phyloP scores from a whole-genome alignment of 1,284 basidiomycete species.

The Apiotrichum akiyoshidainum region DNA sequence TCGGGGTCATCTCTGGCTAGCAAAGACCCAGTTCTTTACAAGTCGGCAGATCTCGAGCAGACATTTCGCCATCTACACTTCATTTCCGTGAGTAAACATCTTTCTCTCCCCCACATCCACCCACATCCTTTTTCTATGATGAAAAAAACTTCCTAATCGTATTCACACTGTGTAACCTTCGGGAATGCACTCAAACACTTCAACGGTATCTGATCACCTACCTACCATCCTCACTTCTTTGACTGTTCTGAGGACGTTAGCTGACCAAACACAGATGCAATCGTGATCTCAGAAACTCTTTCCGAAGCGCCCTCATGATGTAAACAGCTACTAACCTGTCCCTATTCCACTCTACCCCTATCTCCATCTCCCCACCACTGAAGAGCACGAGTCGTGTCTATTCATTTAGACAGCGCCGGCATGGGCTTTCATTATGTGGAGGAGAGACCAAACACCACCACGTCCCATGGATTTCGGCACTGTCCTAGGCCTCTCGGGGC shows the following conservation, averaged over 20 bases:
- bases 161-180: slow-evolving; percentile 51
- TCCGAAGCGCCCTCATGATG: neutral
- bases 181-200: slow-evolving; percentile 43
- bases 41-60: slow-evolving; percentile 15
- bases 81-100: slow-evolving; percentile 11
- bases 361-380: slow-evolving; percentile 32
- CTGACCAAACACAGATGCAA: slow-evolving; percentile 21
- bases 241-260: slow-evolving; percentile 2
- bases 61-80: slow-evolving; percentile 10
- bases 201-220: slow-evolving; percentile 49
- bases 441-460: slow-evolving; percentile 31
- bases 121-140: slow-evolving; percentile 27
- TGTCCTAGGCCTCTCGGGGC: slow-evolving; percentile 13
- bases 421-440: slow-evolving; percentile 33
- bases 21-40: neutral
- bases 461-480: slow-evolving; percentile 47
- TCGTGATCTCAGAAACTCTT: slow-evolving; percentile 7
- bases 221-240: slow-evolving; percentile 9
- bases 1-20: slow-evolving; percentile 5
- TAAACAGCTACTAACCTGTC: neutral
- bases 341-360: slow-evolving; percentile 3
- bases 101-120: neutral
- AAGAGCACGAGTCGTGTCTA: slow-evolving; percentile 35
- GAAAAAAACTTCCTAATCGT: slow-evolving; percentile 50
- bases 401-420: slow-evolving; percentile 20